Percentiles rank a stretch among this genome's conserved stretches.
These are phyloP conservation scores for Austropuccinia psidii DNA, from an alignment of 1,284 basidiomycete genomes.

Conservation along the genomic window DNA sequence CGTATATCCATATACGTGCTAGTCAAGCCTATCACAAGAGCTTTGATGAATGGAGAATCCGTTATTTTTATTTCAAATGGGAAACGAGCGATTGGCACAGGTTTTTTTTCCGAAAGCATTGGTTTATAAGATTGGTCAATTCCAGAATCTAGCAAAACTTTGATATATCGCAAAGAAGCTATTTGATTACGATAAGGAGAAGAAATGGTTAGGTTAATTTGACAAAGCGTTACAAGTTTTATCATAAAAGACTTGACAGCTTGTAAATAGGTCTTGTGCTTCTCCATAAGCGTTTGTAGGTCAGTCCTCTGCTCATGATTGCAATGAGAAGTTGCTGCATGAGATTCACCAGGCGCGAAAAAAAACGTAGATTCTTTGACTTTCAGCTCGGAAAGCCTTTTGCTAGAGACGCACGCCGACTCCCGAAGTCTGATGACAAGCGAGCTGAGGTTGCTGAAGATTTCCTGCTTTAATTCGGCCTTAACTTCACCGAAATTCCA, in stretches of 20 bases:
- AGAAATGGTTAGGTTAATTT: constrained; percentile 1
- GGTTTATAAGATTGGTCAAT: constrained; percentile 7
- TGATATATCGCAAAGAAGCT: constrained; percentile 26
- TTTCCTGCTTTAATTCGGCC: constrained; percentile 31
- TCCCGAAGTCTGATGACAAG: constrained; percentile 26
- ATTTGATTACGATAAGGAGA: constrained; percentile 34
- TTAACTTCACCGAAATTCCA: constrained; percentile 25
- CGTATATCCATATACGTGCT: constrained; percentile 31
- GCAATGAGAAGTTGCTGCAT: not conserved
- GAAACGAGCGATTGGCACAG: not conserved
- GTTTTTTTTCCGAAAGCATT: not conserved
- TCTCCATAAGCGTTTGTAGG: not conserved
- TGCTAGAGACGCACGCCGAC: constrained; percentile 9
- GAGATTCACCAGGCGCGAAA: not conserved
- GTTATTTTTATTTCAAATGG: constrained; percentile 13
- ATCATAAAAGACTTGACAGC: constrained; percentile 2
- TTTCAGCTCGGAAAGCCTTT: constrained; percentile 9
- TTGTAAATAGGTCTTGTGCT: constrained; percentile 1
- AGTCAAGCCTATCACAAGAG: not conserved
- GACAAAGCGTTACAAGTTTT: constrained; percentile 10
- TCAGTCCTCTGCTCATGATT: not conserved
- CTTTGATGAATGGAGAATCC: not conserved
- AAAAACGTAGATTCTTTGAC: not conserved
- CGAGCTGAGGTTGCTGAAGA: constrained; percentile 8
- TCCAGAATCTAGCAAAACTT: constrained; percentile 14